A percentile compares a stretch with the other conserved stretches of the same genome.
Conservation (phyloP, 78 protist species). For the Dictyostelium brefeldianum region DNA sequence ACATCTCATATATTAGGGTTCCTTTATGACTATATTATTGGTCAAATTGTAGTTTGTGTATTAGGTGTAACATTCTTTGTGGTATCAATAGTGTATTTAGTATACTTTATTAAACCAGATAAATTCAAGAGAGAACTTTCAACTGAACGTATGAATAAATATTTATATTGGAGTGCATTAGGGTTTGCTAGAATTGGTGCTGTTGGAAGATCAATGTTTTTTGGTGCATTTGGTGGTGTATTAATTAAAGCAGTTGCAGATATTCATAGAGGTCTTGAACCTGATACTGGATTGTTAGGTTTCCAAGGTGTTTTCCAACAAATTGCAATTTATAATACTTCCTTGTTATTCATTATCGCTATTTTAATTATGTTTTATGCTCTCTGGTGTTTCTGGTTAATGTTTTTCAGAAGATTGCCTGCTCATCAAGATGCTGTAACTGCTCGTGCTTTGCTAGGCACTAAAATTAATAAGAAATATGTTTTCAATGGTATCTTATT, state of each 20-base stretch:
- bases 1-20: slow-evolving; percentile 28
- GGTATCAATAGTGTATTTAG: slow-evolving; percentile 23
- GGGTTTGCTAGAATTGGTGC: slow-evolving; percentile 77
- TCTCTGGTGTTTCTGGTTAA: slow-evolving; percentile 59
- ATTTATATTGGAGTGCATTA: slow-evolving; percentile 36
- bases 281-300: slow-evolving; percentile 34
- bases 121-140: slow-evolving; percentile 66
- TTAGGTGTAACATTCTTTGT: slow-evolving; percentile 57
- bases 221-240: slow-evolving; percentile 66
- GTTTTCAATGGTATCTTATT: slow-evolving; percentile 36
- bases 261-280: slow-evolving; percentile 25
- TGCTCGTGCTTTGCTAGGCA: slow-evolving; percentile 25
- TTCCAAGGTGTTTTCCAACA: slow-evolving; percentile 73
- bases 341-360: slow-evolving; percentile 55
- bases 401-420: slow-evolving; percentile 63
- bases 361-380: slow-evolving; percentile 46
- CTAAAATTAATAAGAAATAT: neutral
- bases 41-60: slow-evolving; percentile 53
- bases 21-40: slow-evolving; percentile 9
- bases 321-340: slow-evolving; percentile 35
- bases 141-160: slow-evolving; percentile 58
- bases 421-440: slow-evolving; percentile 44
- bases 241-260: slow-evolving; percentile 47
- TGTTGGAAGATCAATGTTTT: slow-evolving; percentile 68
- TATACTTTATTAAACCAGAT: slow-evolving; percentile 43